A percentile compares a stretch with the other conserved stretches of the same genome.
These are phyloP conservation scores for Fusarium lyarnte DNA, from an alignment of 2,329 filamentous ascomycete genomes.

Conservation along the genomic window DNA sequence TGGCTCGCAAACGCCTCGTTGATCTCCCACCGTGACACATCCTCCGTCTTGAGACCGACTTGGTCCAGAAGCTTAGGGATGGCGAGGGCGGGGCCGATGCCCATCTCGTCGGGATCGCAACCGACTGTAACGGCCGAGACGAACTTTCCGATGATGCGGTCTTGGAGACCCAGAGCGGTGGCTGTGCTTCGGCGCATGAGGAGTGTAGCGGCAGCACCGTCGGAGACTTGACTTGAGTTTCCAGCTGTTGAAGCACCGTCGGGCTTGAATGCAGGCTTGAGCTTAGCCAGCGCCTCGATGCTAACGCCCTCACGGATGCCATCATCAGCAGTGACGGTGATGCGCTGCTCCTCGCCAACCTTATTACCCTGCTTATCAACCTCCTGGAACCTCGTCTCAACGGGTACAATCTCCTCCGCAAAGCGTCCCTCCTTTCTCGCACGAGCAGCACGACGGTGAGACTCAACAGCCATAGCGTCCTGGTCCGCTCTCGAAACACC, in stretches of 20 bases:
- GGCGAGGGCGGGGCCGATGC: conserved; percentile 84
- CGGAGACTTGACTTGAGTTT: conserved; percentile 86
- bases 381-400: conserved; percentile 74
- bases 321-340: conserved; percentile 82
- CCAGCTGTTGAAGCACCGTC: conserved; percentile 85
- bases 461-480: conserved; percentile 81
- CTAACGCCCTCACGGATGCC: conserved; percentile 77
- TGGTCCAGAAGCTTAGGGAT: conserved; percentile 82
- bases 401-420: conserved; percentile 81
- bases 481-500: conserved; percentile 78
- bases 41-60: conserved; percentile 71
- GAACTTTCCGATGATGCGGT: conserved; percentile 82
- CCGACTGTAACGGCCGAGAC: conserved; percentile 79
- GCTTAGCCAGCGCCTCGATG: conserved; percentile 74
- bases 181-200: conserved; percentile 88
- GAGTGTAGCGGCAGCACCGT: conserved; percentile 85
- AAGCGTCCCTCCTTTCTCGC: conserved; percentile 78
- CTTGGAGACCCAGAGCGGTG: conserved; percentile 73
- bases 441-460: conserved; percentile 76
- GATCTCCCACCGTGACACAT: conserved; percentile 90
- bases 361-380: conserved; percentile 68
- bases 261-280: conserved; percentile 86
- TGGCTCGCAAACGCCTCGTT: conserved; percentile 83
- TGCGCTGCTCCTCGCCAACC: conserved; percentile 63
- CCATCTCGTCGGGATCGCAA: conserved; percentile 92